These are phyloP conservation scores for Phytophthora quininea DNA, from an alignment of 352 stramenopile species.

Conservation along the genomic window DNA sequence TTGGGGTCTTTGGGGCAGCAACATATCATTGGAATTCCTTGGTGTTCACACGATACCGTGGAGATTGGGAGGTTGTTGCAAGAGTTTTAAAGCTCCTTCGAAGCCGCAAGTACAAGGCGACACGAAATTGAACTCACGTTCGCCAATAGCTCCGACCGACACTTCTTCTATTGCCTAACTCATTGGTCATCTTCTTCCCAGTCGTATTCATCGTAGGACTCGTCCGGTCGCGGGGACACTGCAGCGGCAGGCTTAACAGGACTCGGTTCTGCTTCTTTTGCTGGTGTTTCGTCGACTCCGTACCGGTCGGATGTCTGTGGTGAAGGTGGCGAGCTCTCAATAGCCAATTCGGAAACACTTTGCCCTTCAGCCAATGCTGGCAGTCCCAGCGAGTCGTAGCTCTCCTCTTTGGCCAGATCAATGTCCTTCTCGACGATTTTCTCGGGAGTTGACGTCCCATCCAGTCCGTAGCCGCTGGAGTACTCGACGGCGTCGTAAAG, in stretches of 20 bases:
- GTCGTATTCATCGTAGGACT: conserved; percentile 66
- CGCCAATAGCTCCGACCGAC: too few relatives aligned
- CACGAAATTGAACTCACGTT: too few relatives aligned
- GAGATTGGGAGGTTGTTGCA: too few relatives aligned
- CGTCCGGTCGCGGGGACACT: conserved; percentile 36
- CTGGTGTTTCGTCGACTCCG: conserved; percentile 3
- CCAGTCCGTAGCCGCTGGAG: conserved; percentile 70
- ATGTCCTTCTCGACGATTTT: conserved; percentile 12
- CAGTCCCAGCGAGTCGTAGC: conserved; percentile 70
- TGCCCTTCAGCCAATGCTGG: conserved; percentile 41
- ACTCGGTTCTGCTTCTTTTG: background rate
- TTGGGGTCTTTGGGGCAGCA: too few relatives aligned
- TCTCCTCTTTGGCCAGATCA: conserved; percentile 44
- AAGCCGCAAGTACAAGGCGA: too few relatives aligned
- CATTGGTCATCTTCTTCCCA: conserved; percentile 77
- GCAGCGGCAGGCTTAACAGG: background rate
- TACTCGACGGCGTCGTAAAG: conserved; percentile 61
- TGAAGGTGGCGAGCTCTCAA: conserved; percentile 8
- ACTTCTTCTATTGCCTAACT: too few relatives aligned
- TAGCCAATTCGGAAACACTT: conserved; percentile 7
- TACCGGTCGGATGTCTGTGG: conserved; percentile 5
- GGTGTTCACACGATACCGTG: too few relatives aligned
- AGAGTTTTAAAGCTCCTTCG: too few relatives aligned
- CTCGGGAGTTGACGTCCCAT: conserved; percentile 42
- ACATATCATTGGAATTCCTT: too few relatives aligned